Evolutionary conservation across 805 yeast species (phyloP), one percentile per base, ranked within the genome.

Genomic region (Myxozyma nipponensis): DNA sequence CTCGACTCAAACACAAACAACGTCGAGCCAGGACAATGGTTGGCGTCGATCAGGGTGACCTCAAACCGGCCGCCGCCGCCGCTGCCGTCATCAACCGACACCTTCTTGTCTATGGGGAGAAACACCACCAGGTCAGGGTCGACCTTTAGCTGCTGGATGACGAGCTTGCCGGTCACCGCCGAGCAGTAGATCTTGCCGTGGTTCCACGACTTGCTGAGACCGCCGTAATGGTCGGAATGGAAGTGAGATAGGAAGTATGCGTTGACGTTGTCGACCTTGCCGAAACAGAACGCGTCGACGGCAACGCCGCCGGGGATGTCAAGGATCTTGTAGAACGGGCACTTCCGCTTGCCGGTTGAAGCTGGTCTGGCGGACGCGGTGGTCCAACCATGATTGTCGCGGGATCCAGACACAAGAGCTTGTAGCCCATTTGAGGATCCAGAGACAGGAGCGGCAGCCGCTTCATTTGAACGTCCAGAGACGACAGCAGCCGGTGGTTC

Each of bases 21-120:
- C 0, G 80, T 87, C 2, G 97, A 87, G 1, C 98, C 98, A 1
- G 98, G 98, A 67, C 98, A 93, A 68, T 93, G 98, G 60, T 93
- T 91, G 0, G 98, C 98, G 59, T 86, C 89, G 4, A 84, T 67
- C 10, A 82, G 71, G 0, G 81, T 77, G 0, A 88, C 89, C 32
- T 72, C 72, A 0, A 77, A 70, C 18, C 68, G 69, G 15, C 78
- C 75, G n/a, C n/a, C n/a, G n/a, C n/a, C n/a, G n/a, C n/a, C n/a
- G n/a, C n/a, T n/a, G n/a, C n/a, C n/a, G 13, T 28, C 13, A 13
- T 28, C 32, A 4, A 77, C 63, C 32, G 68, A 65, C 42, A 70
- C 59, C 17, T 70, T 63, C 43, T 66, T 65, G 34, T 79, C 68
- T 57, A 79, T 67, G 1, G 77, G 76, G 2, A 80, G 56, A 2